phyloP scores from a whole-genome alignment of 1,139 yeast species.

The Blastobotrys capitulatus region DNA sequence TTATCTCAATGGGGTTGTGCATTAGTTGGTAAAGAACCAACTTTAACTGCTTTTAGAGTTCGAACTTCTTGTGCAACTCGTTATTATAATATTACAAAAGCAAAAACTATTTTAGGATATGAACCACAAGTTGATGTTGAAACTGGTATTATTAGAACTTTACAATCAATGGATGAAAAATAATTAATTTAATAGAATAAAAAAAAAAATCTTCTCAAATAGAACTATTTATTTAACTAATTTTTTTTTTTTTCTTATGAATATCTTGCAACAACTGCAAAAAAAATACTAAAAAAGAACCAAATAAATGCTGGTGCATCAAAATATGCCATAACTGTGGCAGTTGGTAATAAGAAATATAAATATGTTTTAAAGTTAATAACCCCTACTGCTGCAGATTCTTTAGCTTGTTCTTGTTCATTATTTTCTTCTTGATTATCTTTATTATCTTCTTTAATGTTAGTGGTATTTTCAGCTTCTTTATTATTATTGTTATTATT shows the following conservation, averaged over 20 bases:
- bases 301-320: conserved; percentile 10
- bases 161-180: conserved; percentile 81
- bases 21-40: conserved; percentile 74
- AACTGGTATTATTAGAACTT: conserved; percentile 73
- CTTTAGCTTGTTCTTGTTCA: neutral
- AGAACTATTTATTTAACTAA: neutral
- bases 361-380: neutral
- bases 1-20: conserved; percentile 68
- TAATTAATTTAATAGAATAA: too few species aligned
- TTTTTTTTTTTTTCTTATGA: neutral
- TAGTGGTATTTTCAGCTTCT: conserved; percentile 6
- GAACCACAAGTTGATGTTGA: conserved; percentile 75
- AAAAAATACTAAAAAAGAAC: conserved; percentile 6
- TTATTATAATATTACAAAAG: conserved; percentile 87
- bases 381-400: neutral
- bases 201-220: neutral
- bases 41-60: conserved; percentile 94
- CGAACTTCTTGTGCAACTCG: conserved; percentile 91
- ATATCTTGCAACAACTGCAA: neutral
- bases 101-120: conserved; percentile 72
- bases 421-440: neutral
- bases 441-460: neutral
- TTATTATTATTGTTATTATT: conserved; percentile 1
- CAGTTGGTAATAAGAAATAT: conserved; percentile 6
- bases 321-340: conserved; percentile 4